phyloP scores from a whole-genome alignment of 768 basidiomycete species.

The Boletus subparvulus region DNA sequence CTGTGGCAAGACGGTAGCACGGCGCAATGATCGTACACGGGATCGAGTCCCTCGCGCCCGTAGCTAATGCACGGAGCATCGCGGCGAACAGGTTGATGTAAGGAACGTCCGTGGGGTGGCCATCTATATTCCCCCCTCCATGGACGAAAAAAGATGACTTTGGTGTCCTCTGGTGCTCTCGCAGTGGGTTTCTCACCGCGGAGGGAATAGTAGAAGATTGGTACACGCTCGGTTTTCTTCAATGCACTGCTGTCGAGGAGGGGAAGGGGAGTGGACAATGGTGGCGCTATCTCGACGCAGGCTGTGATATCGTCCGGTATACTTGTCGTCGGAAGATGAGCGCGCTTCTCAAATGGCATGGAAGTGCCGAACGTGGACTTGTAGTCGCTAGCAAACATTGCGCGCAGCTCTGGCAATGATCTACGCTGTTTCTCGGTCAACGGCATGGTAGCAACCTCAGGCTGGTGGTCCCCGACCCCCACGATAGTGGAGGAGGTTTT shows the following conservation, averaged over 20 bases:
- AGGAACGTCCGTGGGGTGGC: conserved; percentile 5
- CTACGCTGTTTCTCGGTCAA: conserved; percentile 5
- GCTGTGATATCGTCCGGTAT: neutral
- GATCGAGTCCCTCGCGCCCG: neutral
- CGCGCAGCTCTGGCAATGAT: neutral
- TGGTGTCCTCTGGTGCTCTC: neutral
- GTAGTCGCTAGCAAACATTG: neutral
- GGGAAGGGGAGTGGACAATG: neutral
- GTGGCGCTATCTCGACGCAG: conserved; percentile 3
- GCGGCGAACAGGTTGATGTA: neutral
- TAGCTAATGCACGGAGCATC: neutral
- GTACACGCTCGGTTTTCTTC: conserved; percentile 4
- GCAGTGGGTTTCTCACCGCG: neutral
- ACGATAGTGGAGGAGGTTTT: too few relatives aligned
- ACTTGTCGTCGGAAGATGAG: neutral
- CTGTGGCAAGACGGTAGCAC: conserved; percentile 14
- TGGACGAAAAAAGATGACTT: conserved; percentile 15
- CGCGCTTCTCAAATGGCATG: neutral
- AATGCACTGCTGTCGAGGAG: neutral
- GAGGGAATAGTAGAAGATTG: conserved; percentile 10
- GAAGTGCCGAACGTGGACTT: neutral
- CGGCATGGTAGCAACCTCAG: conserved; percentile 1
- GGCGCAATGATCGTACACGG: conserved; percentile 7
- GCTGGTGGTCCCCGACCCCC: too few relatives aligned
- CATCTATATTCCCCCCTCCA: conserved; percentile 7